Conservation (phyloP, 495 filamentous ascomycete genomes). For the Pyrenopolyporus hunteri region DNA sequence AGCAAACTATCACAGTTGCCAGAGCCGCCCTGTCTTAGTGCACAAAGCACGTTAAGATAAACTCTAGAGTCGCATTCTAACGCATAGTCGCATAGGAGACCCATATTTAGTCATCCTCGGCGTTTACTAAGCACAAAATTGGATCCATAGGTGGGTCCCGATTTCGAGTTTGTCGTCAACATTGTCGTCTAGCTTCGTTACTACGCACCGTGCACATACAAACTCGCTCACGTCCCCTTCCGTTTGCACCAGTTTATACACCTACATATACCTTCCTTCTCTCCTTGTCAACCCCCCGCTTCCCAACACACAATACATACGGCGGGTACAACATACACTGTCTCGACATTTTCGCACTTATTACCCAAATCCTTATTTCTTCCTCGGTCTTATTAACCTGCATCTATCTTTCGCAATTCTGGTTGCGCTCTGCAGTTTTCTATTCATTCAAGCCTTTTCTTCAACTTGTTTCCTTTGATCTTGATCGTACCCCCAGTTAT, state of each 20-base stretch:
- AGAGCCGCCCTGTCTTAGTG: too few species aligned
- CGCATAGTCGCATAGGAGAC: not conserved
- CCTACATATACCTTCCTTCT: not conserved
- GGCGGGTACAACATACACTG: too few species aligned
- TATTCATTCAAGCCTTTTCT: too few species aligned
- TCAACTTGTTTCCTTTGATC: too few species aligned
- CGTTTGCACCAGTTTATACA: not conserved
- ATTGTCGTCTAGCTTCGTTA: not conserved
- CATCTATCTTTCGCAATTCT: too few species aligned
- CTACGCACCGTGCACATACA: not conserved
- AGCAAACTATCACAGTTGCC: too few species aligned
- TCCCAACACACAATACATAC: too few species aligned
- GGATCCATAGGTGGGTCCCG: not conserved
- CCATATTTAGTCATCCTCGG: not conserved
- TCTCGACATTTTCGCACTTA: too few species aligned
- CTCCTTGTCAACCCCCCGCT: not conserved
- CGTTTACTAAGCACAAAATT: not conserved
- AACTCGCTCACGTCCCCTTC: not conserved
- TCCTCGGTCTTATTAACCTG: too few species aligned
- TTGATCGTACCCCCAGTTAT: too few species aligned
- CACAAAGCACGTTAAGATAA: not conserved
- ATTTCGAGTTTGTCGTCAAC: not conserved
- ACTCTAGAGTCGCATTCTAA: not conserved
- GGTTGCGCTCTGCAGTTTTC: too few species aligned
- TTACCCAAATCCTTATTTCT: too few species aligned